Percentiles rank a stretch among this genome's conserved stretches.
phyloP scores from a whole-genome alignment of 1,284 basidiomycete genomes.

The Quambalaria eucalypti region DNA sequence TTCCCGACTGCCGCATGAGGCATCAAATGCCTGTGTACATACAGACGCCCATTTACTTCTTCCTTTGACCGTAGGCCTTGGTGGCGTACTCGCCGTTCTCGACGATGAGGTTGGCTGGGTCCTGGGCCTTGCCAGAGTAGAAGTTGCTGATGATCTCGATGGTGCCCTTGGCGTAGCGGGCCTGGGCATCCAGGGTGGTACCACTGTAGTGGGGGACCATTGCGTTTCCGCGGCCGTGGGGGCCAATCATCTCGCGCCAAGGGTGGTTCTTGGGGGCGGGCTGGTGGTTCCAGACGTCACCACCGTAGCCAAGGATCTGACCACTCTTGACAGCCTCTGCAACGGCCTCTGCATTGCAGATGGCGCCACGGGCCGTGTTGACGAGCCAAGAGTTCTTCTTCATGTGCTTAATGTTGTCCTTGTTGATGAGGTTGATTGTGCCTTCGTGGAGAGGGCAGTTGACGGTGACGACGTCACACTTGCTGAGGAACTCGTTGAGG shows the following conservation, averaged over 20 bases:
- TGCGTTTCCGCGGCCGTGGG: slow-evolving; percentile 61
- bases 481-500: slow-evolving; percentile 72
- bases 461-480: slow-evolving; percentile 72
- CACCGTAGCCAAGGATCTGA: slow-evolving; percentile 59
- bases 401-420: slow-evolving; percentile 74
- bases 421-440: slow-evolving; percentile 60
- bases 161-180: slow-evolving; percentile 71
- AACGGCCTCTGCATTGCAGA: slow-evolving; percentile 74
- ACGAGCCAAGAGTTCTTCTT: slow-evolving; percentile 79
- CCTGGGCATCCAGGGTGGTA: slow-evolving; percentile 84
- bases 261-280: slow-evolving; percentile 66
- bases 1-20: too few relatives aligned
- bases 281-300: slow-evolving; percentile 46
- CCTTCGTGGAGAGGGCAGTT: slow-evolving; percentile 87
- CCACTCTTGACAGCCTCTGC: slow-evolving; percentile 69
- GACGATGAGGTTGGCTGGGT: slow-evolving; percentile 68
- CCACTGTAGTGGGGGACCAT: slow-evolving; percentile 66
- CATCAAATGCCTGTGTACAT: background rate
- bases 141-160: slow-evolving; percentile 74
- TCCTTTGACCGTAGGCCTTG: slow-evolving; percentile 40
- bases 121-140: slow-evolving; percentile 59
- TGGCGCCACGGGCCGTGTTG: slow-evolving; percentile 88
- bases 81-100: slow-evolving; percentile 45
- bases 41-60: background rate
- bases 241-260: slow-evolving; percentile 67